A percentile compares a stretch with the other conserved stretches of the same genome.
Evolutionary conservation across 306 rosid genomes (phyloP).

Genomic region (Canavalia gladiata): DNA sequence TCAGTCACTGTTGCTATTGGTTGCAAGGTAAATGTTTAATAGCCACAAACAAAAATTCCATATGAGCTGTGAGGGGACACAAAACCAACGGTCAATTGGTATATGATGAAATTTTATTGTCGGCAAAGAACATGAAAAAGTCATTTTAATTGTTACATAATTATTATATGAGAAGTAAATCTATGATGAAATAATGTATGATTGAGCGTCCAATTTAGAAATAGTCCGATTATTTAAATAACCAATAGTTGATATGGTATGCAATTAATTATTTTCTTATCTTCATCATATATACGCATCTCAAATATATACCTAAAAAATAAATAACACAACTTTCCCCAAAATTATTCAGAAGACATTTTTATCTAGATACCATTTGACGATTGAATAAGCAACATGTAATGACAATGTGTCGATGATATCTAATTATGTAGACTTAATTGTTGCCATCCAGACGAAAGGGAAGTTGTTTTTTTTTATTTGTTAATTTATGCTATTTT

Average conservation of each 20-base stretch:
- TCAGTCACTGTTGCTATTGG: neutral
- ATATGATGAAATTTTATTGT: neutral
- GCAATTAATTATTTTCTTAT: no score
- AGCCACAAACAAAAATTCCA: neutral
- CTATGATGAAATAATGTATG: neutral
- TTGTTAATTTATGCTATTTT: constrained; percentile 29
- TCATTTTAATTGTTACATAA: neutral
- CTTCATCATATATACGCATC: no score
- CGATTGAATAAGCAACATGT: neutral
- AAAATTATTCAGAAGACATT: no score
- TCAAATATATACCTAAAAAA: neutral
- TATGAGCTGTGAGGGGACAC: constrained; percentile 2
- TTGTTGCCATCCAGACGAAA: constrained; percentile 13
- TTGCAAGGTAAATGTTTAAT: constrained; percentile 29
- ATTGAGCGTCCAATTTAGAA: neutral
- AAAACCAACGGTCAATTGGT: constrained; percentile 12
- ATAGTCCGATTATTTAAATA: neutral
- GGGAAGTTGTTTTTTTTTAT: neutral
- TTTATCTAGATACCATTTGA: neutral
- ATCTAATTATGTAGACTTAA: constrained; percentile 22
- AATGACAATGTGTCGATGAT: constrained; percentile 4
- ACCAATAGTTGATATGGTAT: no score
- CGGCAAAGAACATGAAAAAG: neutral
- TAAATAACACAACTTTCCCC: no score
- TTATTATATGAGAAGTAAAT: neutral